phyloP scores from a whole-genome alignment of 2,329 filamentous ascomycete genomes.

The Fusarium mangiferae region DNA sequence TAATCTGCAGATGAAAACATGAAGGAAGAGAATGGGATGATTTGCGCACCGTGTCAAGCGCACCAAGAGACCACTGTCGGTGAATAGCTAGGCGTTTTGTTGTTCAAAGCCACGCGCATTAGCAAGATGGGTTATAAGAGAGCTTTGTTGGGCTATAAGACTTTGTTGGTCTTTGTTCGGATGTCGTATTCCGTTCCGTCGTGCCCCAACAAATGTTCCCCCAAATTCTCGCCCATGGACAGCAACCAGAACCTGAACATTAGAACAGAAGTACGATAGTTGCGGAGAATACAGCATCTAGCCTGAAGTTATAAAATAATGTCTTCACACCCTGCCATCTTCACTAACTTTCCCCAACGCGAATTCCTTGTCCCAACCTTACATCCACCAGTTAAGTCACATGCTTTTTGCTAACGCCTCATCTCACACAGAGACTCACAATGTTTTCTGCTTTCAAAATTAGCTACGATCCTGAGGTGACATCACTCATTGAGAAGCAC shows the following conservation, averaged over 20 bases:
- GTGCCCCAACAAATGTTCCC: background rate
- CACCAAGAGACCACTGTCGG: accelerated
- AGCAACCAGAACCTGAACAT: too few species aligned
- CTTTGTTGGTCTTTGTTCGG: background rate
- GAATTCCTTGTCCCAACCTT: accelerated
- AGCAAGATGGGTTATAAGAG: too few species aligned
- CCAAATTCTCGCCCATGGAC: too few species aligned
- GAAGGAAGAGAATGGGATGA: accelerated
- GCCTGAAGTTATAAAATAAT: accelerated
- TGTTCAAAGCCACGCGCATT: background rate
- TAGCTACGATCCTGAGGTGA: background rate
- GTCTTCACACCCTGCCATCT: accelerated
- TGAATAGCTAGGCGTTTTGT: background rate
- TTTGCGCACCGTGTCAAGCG: accelerated
- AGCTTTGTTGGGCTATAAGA: accelerated
- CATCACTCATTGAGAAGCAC: background rate
- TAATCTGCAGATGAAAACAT: accelerated
- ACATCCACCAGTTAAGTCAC: accelerated
- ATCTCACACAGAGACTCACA: accelerated
- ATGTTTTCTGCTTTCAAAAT: background rate
- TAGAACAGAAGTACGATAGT: too few species aligned
- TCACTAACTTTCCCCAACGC: accelerated
- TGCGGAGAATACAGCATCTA: accelerated
- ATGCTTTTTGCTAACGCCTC: too few species aligned
- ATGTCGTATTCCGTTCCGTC: too few species aligned